A percentile compares a stretch with the other conserved stretches of the same genome.
phyloP scores from a whole-genome alignment of 2,329 filamentous ascomycete genomes.

The Coleophoma crateriformis region DNA sequence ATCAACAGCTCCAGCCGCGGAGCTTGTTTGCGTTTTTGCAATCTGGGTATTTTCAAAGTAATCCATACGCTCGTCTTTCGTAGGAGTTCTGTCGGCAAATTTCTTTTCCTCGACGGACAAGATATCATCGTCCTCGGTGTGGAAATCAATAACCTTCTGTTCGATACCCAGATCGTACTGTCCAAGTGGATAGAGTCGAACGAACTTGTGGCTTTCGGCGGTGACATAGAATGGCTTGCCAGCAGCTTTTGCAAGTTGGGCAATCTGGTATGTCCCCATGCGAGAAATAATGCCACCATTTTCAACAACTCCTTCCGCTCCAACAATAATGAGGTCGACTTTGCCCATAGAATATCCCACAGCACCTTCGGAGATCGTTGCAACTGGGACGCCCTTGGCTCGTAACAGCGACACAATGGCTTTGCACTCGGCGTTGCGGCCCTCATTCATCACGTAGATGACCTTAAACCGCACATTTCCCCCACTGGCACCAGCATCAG shows the following conservation, averaged over 20 bases:
- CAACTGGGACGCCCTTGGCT: slow-evolving; percentile 72
- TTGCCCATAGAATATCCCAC: slow-evolving; percentile 74
- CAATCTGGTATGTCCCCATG: slow-evolving; percentile 82
- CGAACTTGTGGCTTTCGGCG: slow-evolving; percentile 95
- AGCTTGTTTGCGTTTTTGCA: slow-evolving; percentile 22
- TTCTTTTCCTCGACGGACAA: slow-evolving; percentile 21
- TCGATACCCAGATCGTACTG: slow-evolving; percentile 78
- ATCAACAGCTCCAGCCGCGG: slow-evolving; percentile 51
- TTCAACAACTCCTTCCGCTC: slow-evolving; percentile 83
- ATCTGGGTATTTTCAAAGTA: slow-evolving; percentile 17
- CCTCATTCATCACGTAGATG: slow-evolving; percentile 67
- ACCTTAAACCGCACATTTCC: slow-evolving; percentile 69
- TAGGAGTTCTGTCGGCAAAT: slow-evolving; percentile 13
- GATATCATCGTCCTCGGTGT: slow-evolving; percentile 47
- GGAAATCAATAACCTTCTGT: slow-evolving; percentile 73
- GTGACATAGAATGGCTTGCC: slow-evolving; percentile 81
- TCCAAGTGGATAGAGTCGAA: slow-evolving; percentile 75
- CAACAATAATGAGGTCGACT: slow-evolving; percentile 63
- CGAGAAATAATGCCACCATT: slow-evolving; percentile 90
- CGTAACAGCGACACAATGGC: slow-evolving; percentile 68
- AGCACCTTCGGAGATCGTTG: slow-evolving; percentile 70
- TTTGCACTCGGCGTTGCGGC: slow-evolving; percentile 54
- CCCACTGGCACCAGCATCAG: slow-evolving; percentile 51
- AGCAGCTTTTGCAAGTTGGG: slow-evolving; percentile 64
- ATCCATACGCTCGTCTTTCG: slow-evolving; percentile 15